Percentiles rank a stretch among this genome's conserved stretches.
Evolutionary conservation across 1,139 yeast species (phyloP).

Genomic region (Meyerozyma carpophila): DNA sequence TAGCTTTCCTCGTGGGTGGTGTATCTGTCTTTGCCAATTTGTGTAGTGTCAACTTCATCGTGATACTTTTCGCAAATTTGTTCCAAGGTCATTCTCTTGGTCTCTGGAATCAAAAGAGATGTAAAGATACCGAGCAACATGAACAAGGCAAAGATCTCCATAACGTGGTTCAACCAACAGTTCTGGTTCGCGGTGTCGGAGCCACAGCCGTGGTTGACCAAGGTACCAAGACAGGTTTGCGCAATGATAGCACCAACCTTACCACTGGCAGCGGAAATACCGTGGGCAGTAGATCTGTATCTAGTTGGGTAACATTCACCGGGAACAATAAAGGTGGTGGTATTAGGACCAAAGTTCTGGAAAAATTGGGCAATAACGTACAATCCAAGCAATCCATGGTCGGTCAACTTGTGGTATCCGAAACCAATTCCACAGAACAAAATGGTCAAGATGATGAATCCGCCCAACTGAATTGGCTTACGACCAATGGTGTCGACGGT

Average conservation of each 20-base stretch:
- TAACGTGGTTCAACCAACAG: slow-evolving; percentile 86
- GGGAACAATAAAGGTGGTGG: slow-evolving; percentile 91
- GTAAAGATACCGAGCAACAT: slow-evolving; percentile 72
- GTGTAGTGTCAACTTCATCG: slow-evolving; percentile 60
- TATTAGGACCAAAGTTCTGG: slow-evolving; percentile 92
- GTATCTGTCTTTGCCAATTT: slow-evolving; percentile 32
- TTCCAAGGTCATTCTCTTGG: slow-evolving; percentile 84
- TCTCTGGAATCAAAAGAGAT: slow-evolving; percentile 75
- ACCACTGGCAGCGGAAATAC: slow-evolving; percentile 94
- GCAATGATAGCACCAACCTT: slow-evolving; percentile 97
- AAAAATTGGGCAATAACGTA: slow-evolving; percentile 78
- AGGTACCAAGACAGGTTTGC: slow-evolving; percentile 83
- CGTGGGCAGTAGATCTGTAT: slow-evolving; percentile 97
- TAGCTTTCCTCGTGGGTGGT: slow-evolving; percentile 23
- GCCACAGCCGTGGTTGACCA: slow-evolving; percentile 72
- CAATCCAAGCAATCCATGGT: slow-evolving; percentile 64
- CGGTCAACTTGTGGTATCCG: slow-evolving; percentile 59
- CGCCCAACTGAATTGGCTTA: slow-evolving; percentile 71
- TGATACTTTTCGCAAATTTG: slow-evolving; percentile 72
- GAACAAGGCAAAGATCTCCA: slow-evolving; percentile 89
- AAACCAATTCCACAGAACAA: slow-evolving; percentile 74
- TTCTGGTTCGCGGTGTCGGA: slow-evolving; percentile 35
- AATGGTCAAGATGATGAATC: slow-evolving; percentile 64
- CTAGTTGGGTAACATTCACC: slow-evolving; percentile 97
- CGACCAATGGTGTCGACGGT: slow-evolving; percentile 77